Conservation (phyloP, 148 eudicot genomes). For the Chenopodium berlandieri region DNA sequence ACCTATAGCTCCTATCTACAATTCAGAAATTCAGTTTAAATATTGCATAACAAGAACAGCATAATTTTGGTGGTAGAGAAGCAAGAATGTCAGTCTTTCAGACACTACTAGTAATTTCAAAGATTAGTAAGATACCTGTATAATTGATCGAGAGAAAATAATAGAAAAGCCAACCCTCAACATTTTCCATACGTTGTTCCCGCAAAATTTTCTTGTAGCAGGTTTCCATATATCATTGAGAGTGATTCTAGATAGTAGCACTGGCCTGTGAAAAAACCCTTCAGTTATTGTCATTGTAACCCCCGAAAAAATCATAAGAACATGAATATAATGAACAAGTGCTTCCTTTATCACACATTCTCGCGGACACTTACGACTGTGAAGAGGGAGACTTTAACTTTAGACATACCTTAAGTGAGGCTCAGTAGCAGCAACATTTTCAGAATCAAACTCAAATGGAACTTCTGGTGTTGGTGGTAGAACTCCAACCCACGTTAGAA, state of each 20-base stretch:
- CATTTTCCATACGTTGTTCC: constrained; percentile 73
- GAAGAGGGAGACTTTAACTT: constrained; percentile 3
- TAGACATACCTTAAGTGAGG: constrained; percentile 58
- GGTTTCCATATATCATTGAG: constrained; percentile 92
- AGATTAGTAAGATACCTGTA: constrained; percentile 59
- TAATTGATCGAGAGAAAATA: constrained; percentile 67
- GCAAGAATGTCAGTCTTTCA: constrained; percentile 8
- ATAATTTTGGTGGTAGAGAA: not conserved
- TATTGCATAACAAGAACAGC: not conserved
- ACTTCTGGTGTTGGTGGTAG: constrained; percentile 49
- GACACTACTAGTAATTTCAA: not conserved
- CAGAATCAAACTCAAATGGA: constrained; percentile 44
- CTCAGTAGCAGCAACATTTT: constrained; percentile 44
- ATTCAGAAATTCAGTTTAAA: not conserved
- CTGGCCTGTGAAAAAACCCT: constrained; percentile 52
- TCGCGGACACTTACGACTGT: not conserved
- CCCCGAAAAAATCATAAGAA: not conserved
- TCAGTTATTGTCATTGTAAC: constrained; percentile 6
- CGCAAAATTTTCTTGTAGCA: constrained; percentile 69
- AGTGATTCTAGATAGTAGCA: constrained; percentile 72
- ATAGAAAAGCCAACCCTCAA: constrained; percentile 66
- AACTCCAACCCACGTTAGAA: constrained; percentile 66
- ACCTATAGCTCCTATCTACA: constrained; percentile 4
- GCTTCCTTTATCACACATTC: not conserved
- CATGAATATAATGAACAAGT: not conserved